Evolutionary conservation across 352 stramenopile species (phyloP).

Genomic region (Phytophthora foliorum): DNA sequence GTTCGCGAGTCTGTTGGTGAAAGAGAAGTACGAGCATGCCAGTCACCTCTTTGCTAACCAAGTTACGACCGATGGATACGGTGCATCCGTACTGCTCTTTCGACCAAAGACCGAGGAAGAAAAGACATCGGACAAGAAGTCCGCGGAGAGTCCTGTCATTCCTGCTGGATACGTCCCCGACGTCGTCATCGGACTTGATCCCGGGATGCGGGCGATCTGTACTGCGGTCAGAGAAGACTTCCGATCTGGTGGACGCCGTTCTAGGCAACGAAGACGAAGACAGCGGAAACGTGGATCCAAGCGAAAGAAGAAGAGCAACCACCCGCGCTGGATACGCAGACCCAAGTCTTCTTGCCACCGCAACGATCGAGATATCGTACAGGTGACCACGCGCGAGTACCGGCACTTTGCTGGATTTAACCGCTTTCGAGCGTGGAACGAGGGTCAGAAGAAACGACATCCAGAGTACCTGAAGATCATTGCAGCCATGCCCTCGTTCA

Average conservation of each 20-base stretch:
- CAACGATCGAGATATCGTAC: constrained; percentile 26
- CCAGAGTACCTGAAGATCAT: constrained; percentile 13
- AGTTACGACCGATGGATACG: no score
- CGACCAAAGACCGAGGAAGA: no score
- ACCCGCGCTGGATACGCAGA: constrained; percentile 17
- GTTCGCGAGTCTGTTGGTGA: no score
- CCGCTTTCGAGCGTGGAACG: constrained; percentile 17
- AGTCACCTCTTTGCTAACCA: no score
- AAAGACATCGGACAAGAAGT: no score
- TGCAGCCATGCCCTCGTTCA: constrained; percentile 20
- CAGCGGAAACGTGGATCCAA: no score
- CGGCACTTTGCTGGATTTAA: constrained; percentile 30
- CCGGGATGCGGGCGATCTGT: constrained; percentile 16
- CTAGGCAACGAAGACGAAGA: not conserved
- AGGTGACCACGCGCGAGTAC: constrained; percentile 15
- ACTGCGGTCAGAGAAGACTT: constrained; percentile 24
- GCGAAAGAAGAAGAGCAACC: constrained; percentile 1
- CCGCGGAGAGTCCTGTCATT: not conserved
- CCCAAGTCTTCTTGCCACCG: constrained; percentile 3
- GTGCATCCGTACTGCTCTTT: no score
- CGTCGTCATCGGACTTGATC: constrained; percentile 27
- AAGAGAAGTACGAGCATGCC: no score
- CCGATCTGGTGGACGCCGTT: not conserved
- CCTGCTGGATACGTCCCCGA: constrained; percentile 10
- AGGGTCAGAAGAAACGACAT: constrained; percentile 7